Percentiles rank a stretch among this genome's conserved stretches.
Evolutionary conservation across 495 filamentous ascomycete genomes (phyloP).

Genomic region (Penicillium coffeae): DNA sequence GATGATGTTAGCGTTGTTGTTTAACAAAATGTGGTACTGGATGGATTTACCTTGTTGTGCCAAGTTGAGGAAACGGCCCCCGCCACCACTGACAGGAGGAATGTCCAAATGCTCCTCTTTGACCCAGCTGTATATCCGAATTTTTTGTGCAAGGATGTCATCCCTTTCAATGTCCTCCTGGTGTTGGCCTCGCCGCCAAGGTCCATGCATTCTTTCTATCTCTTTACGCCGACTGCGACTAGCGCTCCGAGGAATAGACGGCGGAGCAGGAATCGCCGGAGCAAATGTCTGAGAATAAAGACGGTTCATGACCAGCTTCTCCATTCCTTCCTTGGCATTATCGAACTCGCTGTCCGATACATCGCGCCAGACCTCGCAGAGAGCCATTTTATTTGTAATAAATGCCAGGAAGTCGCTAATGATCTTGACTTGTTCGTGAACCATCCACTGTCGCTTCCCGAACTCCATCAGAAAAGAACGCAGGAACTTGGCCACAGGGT

Average conservation of each 20-base stretch:
- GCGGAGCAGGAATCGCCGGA: conserved; percentile 78
- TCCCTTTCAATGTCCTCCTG: conserved; percentile 98
- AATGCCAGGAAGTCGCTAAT: conserved; percentile 97
- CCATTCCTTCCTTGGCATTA: conserved; percentile 98
- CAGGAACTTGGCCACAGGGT: conserved; percentile 92
- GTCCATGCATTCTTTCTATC: conserved; percentile 66
- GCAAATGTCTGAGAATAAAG: conserved; percentile 96
- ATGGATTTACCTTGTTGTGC: conserved; percentile 73
- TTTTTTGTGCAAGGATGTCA: conserved; percentile 90
- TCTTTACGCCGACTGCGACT: conserved; percentile 66
- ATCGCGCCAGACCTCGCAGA: conserved; percentile 94
- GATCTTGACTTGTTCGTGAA: conserved; percentile 98
- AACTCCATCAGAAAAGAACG: conserved; percentile 94
- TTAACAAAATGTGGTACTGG: no score
- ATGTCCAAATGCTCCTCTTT: conserved; percentile 94
- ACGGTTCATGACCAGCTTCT: conserved; percentile 99
- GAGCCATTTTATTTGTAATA: conserved; percentile 97
- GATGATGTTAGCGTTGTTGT: no score
- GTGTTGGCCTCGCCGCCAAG: conserved; percentile 87
- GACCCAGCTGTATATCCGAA: conserved; percentile 95
- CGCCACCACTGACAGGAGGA: conserved; percentile 74
- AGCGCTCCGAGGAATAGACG: conserved; percentile 58
- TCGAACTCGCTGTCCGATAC: conserved; percentile 97
- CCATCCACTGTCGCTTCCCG: conserved; percentile 98
- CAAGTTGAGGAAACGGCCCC: conserved; percentile 78